These are phyloP conservation scores for Venturia oleaginea DNA, from an alignment of 2,329 filamentous ascomycete genomes.

Conservation along the genomic window DNA sequence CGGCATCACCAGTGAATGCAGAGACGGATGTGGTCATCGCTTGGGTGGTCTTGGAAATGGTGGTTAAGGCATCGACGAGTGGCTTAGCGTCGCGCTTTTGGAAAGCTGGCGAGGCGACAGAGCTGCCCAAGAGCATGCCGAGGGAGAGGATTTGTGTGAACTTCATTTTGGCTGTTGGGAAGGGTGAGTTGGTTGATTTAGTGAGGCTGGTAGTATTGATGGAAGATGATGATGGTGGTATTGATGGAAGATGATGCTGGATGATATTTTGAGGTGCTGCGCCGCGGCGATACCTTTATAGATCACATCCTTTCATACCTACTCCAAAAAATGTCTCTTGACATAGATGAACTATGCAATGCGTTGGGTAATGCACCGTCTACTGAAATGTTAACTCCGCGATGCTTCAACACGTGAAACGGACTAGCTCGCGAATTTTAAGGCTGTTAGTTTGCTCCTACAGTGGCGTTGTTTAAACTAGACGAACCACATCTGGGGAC, in stretches of 20 bases:
- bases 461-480: conserved; percentile 1
- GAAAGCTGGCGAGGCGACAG: conserved; percentile 1
- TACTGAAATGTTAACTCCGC: conserved; percentile 4
- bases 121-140: background rate
- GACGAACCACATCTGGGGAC: background rate
- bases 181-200: conserved; percentile 1
- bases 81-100: conserved; percentile 9
- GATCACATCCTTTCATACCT: background rate
- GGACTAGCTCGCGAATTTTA: background rate
- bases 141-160: conserved; percentile 9
- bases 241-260: conserved; percentile 6
- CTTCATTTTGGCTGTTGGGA: conserved; percentile 5
- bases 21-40: conserved; percentile 1
- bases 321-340: background rate
- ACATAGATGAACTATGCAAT: conserved; percentile 7
- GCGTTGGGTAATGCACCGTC: background rate
- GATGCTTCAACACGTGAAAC: background rate
- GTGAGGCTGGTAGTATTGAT: background rate
- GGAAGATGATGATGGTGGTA: background rate
- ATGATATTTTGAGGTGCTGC: background rate
- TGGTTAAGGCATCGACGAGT: conserved; percentile 6
- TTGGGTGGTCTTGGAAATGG: background rate
- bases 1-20: conserved; percentile 6
- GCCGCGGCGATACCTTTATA: conserved; percentile 4
- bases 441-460: background rate